A percentile compares a stretch with the other conserved stretches of the same genome.
Evolutionary conservation across 2,329 filamentous ascomycete species (phyloP).

Genomic region (Capronia americana): DNA sequence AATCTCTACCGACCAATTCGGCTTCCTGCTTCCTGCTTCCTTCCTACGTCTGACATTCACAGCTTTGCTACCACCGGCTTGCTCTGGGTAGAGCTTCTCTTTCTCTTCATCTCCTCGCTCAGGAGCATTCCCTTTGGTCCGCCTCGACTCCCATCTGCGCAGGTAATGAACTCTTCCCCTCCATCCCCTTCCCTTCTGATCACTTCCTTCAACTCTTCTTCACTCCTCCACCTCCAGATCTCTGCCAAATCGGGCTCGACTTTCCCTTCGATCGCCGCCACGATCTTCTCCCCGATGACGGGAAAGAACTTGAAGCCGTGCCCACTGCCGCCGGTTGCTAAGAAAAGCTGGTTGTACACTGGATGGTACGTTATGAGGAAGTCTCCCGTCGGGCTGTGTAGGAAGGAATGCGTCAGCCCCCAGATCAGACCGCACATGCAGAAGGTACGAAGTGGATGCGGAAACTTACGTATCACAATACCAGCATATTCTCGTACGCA

Average conservation of each 20-base stretch:
- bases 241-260: constrained; percentile 50
- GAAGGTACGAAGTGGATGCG: background rate
- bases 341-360: constrained; percentile 54
- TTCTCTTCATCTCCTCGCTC: constrained; percentile 45
- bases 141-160: constrained; percentile 50
- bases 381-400: constrained; percentile 62
- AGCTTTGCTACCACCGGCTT: background rate
- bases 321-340: constrained; percentile 61
- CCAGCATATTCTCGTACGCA: constrained; percentile 72
- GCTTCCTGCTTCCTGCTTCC: background rate
- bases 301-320: constrained; percentile 73
- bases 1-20: background rate
- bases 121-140: constrained; percentile 51
- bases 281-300: constrained; percentile 64
- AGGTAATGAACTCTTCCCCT: constrained; percentile 37
- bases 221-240: constrained; percentile 52
- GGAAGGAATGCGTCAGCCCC: constrained; percentile 5
- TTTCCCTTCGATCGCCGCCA: constrained; percentile 53
- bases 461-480: constrained; percentile 68
- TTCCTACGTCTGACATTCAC: background rate
- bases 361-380: constrained; percentile 76
- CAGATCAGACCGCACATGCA: background rate
- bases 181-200: constrained; percentile 2
- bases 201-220: constrained; percentile 24
- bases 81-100: background rate